These are phyloP conservation scores for Capsaspora owczarzaki DNA, from an alignment of 78 protist species.

Conservation along the genomic window DNA sequence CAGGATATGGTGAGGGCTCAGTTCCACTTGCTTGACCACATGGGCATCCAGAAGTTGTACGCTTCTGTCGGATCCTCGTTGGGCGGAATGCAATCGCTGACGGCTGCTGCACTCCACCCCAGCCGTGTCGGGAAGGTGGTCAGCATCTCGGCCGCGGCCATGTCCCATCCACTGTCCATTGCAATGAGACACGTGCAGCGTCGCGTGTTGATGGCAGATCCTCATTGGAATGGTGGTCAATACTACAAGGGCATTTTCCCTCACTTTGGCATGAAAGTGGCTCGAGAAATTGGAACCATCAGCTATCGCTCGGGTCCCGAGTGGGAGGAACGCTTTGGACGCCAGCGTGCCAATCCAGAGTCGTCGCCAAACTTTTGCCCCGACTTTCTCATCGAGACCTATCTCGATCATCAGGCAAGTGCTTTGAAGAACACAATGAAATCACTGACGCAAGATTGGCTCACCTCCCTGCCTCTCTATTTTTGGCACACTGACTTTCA, in stretches of 20 bases:
- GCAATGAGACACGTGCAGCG: conserved; percentile 27
- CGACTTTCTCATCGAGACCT: conserved; percentile 38
- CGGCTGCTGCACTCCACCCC: conserved; percentile 16
- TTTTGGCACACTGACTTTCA: background rate
- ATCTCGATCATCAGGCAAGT: conserved; percentile 20
- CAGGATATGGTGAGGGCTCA: conserved; percentile 37
- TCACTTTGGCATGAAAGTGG: conserved; percentile 15
- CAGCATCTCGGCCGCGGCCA: conserved; percentile 16
- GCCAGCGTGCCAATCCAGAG: background rate
- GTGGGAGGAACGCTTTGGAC: conserved; percentile 29
- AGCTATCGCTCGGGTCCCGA: conserved; percentile 45
- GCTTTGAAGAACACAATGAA: no score
- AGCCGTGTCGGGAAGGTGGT: conserved; percentile 11
- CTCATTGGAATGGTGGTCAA: conserved; percentile 21
- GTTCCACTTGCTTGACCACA: conserved; percentile 9
- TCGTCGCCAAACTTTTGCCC: conserved; percentile 4
- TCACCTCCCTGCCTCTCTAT: no score
- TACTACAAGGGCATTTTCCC: conserved; percentile 20
- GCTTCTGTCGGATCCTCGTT: conserved; percentile 39
- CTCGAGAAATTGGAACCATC: conserved; percentile 28
- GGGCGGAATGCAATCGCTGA: conserved; percentile 52
- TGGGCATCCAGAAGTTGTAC: conserved; percentile 18
- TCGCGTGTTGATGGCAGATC: conserved; percentile 12
- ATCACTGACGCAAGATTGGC: no score
- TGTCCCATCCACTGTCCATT: conserved; percentile 7